A percentile compares a stretch with the other conserved stretches of the same genome.
Evolutionary conservation across 2,329 filamentous ascomycete genomes (phyloP).

Genomic region (Pseudogymnoascus pannorum): DNA sequence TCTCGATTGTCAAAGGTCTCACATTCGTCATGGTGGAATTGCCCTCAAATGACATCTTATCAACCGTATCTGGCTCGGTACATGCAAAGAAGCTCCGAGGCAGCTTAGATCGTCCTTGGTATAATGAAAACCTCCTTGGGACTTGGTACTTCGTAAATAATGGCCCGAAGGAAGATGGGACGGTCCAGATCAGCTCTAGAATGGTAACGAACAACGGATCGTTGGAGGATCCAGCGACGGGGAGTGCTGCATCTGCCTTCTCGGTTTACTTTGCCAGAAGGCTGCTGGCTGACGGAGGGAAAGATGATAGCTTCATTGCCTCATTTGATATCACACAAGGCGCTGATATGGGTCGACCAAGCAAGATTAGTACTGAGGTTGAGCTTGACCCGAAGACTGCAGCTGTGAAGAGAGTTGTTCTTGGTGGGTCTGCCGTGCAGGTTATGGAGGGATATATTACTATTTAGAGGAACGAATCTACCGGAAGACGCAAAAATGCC

Average conservation of each 20-base stretch:
- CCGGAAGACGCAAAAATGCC: no score
- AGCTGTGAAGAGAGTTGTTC: slow-evolving; percentile 17
- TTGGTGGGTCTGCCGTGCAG: slow-evolving; percentile 19
- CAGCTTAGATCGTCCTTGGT: slow-evolving; percentile 24
- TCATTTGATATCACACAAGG: slow-evolving; percentile 49
- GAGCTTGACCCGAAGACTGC: slow-evolving; percentile 12
- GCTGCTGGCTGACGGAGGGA: slow-evolving; percentile 29
- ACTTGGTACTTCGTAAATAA: slow-evolving; percentile 18
- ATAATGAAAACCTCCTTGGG: not conserved
- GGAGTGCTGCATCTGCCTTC: slow-evolving; percentile 54
- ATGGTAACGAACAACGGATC: slow-evolving; percentile 43
- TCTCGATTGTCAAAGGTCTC: slow-evolving; percentile 67
- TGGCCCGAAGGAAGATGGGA: slow-evolving; percentile 23
- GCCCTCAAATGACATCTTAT: slow-evolving; percentile 45
- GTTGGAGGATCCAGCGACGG: slow-evolving; percentile 55
- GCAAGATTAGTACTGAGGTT: slow-evolving; percentile 23
- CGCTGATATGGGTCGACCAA: slow-evolving; percentile 52
- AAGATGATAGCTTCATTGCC: slow-evolving; percentile 11
- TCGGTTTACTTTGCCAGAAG: slow-evolving; percentile 45
- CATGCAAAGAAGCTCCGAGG: slow-evolving; percentile 29
- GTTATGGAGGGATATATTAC: slow-evolving; percentile 23
- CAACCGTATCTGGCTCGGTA: slow-evolving; percentile 32
- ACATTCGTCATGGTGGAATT: slow-evolving; percentile 62
- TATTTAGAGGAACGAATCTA: slow-evolving; percentile 8
- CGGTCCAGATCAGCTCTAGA: slow-evolving; percentile 43